These are phyloP conservation scores for Colletotrichum melonis DNA, from an alignment of 2,329 filamentous ascomycete genomes.

Conservation along the genomic window DNA sequence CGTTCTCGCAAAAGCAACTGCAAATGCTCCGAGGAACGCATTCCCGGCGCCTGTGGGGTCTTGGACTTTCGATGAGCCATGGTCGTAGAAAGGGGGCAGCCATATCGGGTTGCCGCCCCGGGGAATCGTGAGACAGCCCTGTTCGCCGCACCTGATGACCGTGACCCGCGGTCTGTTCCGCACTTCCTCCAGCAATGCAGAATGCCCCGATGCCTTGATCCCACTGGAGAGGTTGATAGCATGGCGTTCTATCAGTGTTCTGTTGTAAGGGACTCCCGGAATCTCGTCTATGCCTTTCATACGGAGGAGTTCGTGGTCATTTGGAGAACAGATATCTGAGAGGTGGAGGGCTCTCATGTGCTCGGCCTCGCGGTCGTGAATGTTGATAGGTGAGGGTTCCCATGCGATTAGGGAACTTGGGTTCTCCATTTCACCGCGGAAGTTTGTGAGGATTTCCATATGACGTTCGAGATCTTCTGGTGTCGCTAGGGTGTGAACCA, in stretches of 20 bases:
- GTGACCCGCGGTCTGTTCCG: neutral
- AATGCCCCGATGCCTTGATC: neutral
- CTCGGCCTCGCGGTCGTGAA: neutral
- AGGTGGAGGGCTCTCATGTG: neutral
- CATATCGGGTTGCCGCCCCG: neutral
- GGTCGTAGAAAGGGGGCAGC: conserved; percentile 20
- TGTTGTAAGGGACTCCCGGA: too few relatives aligned
- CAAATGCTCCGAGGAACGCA: conserved; percentile 22
- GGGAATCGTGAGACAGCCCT: conserved; percentile 3
- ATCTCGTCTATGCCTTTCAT: too few relatives aligned
- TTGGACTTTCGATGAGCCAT: neutral
- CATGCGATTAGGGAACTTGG: neutral
- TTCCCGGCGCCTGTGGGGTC: conserved; percentile 15
- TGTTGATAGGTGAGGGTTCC: conserved; percentile 23
- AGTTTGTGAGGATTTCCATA: neutral
- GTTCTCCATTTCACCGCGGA: neutral
- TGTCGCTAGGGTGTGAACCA: neutral
- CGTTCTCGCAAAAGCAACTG: neutral
- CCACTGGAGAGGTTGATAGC: neutral
- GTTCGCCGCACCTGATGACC: conserved; percentile 7
- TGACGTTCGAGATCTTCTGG: neutral
- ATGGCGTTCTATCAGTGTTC: neutral
- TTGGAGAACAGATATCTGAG: neutral
- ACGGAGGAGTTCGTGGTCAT: neutral
- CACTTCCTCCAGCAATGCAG: accelerated